Conservation (phyloP, 1,284 basidiomycete genomes). For the Papiliotrema laurentii region DNA sequence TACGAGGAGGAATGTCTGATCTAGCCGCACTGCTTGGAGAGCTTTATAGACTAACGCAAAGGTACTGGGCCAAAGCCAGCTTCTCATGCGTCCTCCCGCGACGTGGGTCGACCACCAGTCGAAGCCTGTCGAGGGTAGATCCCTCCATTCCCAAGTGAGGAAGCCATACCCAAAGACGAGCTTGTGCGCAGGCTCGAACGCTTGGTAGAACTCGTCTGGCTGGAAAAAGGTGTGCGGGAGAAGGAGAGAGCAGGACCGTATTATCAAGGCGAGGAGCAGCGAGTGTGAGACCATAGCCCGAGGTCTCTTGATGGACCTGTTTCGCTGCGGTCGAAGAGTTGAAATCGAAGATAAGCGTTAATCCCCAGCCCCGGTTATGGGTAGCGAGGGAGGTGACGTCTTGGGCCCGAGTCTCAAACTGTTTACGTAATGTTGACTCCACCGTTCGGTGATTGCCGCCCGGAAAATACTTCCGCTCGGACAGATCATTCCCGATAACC, state of each 20-base stretch:
- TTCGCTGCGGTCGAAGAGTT: conserved; percentile 2
- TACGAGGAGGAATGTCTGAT: conserved; percentile 57
- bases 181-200: conserved; percentile 85
- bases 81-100: conserved; percentile 28
- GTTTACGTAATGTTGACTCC: no score
- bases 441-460: no score
- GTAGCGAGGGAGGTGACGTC: no score
- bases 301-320: no score
- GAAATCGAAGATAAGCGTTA: no score
- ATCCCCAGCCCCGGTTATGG: no score
- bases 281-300: conserved; percentile 19
- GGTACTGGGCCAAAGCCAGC: conserved; percentile 50
- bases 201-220: conserved; percentile 96
- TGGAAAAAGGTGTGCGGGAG: conserved; percentile 85
- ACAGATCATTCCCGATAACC: no score
- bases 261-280: conserved; percentile 33
- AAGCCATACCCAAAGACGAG: conserved; percentile 87
- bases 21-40: conserved; percentile 57
- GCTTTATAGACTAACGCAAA: conserved; percentile 75
- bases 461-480: no score
- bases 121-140: conserved; percentile 39
- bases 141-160: conserved; percentile 94
- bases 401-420: no score
- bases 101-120: conserved; percentile 18
- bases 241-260: conserved; percentile 55